Percentiles rank a stretch among this genome's conserved stretches.
Evolutionary conservation across 305 asterid species (phyloP).

Genomic region (Fraxinus dipetala): DNA sequence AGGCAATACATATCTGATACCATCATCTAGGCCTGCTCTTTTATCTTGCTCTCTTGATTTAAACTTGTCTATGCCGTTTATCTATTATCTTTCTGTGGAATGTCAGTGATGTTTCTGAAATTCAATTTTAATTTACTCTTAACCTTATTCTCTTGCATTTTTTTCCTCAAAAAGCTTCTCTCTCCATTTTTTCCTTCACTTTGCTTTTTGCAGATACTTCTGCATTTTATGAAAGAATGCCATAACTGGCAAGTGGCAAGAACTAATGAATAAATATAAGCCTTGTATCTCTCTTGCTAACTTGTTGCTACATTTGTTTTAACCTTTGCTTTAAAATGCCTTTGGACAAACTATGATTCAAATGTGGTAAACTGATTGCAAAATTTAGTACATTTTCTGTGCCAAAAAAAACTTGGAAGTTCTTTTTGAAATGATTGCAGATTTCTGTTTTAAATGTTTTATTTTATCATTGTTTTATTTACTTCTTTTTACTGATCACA

Average conservation of each 20-base stretch:
- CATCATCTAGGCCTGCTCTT: not conserved
- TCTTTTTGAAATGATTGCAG: not conserved
- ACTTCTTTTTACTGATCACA: constrained; percentile 4
- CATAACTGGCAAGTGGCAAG: not conserved
- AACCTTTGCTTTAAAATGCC: not conserved
- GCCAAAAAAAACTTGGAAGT: not conserved
- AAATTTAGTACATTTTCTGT: not conserved
- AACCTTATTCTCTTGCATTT: not conserved
- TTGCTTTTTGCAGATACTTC: not conserved
- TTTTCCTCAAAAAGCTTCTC: not conserved
- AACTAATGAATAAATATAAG: not conserved
- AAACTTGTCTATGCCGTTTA: not conserved
- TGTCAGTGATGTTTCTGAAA: not conserved
- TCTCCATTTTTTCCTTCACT: not conserved
- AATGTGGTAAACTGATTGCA: not conserved
- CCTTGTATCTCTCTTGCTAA: not conserved
- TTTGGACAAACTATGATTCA: not conserved
- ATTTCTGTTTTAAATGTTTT: not conserved
- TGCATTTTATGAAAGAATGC: not conserved
- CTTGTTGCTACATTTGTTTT: not conserved
- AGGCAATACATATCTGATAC: not conserved
- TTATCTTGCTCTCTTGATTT: not conserved
- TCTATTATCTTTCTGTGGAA: not conserved
- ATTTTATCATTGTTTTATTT: constrained; percentile 4
- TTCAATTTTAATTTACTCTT: not conserved